These are phyloP conservation scores for Solanum hybrid DNA, from an alignment of 305 asterid genomes.

Conservation along the genomic window DNA sequence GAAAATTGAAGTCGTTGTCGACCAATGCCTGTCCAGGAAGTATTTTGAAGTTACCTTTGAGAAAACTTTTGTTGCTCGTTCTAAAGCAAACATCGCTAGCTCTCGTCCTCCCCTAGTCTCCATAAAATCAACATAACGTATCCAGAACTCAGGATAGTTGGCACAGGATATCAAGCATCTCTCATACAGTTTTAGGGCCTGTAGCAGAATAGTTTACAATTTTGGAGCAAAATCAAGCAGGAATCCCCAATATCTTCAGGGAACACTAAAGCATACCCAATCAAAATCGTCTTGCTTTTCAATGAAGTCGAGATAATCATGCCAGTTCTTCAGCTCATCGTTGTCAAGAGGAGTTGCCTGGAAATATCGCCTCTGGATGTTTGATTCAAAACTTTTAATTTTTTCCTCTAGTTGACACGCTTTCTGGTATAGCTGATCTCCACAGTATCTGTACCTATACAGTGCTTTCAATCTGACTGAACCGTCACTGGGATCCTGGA, in stretches of 20 bases:
- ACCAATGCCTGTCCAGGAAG: neutral
- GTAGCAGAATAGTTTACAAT: conserved; percentile 13
- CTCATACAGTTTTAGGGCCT: conserved; percentile 76
- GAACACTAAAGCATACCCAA: conserved; percentile 36
- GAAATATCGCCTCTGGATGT: conserved; percentile 56
- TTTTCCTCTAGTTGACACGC: conserved; percentile 51
- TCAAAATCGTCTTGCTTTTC: conserved; percentile 72
- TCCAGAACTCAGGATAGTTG: conserved; percentile 81
- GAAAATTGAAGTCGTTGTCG: neutral
- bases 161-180: conserved; percentile 94
- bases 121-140: conserved; percentile 77
- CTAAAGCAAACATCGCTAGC: conserved; percentile 60
- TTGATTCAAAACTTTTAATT: conserved; percentile 55
- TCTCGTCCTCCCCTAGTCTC: conserved; percentile 75
- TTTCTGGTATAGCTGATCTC: conserved; percentile 55
- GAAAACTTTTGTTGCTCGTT: conserved; percentile 66
- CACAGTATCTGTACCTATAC: conserved; percentile 48
- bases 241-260: neutral
- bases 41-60: conserved; percentile 41
- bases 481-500: conserved; percentile 51
- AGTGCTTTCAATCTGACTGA: conserved; percentile 54
- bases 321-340: conserved; percentile 70
- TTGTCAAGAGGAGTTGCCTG: conserved; percentile 55
- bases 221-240: conserved; percentile 1
- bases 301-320: conserved; percentile 66